Base-by-base conservation (phyloP, 495 filamentous ascomycete genomes). In the Mycothermus thermophilus region DNA sequence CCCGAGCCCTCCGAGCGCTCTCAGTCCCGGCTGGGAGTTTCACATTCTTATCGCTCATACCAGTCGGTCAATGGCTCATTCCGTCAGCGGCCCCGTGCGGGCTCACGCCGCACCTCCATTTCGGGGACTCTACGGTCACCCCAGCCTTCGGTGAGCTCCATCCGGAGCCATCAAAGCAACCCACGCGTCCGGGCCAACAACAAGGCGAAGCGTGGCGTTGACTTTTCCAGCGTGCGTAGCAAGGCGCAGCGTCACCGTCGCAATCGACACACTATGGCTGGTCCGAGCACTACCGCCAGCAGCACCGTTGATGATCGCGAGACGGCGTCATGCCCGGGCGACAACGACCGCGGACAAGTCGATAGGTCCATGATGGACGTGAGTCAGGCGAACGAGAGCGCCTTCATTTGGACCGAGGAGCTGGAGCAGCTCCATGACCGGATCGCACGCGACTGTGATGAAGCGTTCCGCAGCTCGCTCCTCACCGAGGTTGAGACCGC, bases 401-500 rank as follows among this genome's bases (percentile, higher is more conserved):
- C 37, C n/a, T 15, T 47, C 9, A 31, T 51, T 8, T 65, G 60
- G 63, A 63, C 55, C 13, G 64, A 72, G 11, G 67, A 72, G 40
- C 51, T 74, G 18, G 54, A 62, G 16, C 54, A 66, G n/a, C 55
- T 70, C 7, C 63, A 57, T 26, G 50, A 44, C 38, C 62, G 52
- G 22, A 61, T 72, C 24, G 66, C 66, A 15, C 60, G 61, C 38
- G 60, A 69, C 32, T 69, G 63, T 27, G 69, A 72, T 41, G 83
- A 85, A 43, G 85, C 85, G 1, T 95, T 94, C 57, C 84, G 83
- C 43, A 71, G 75, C 16, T 75, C 72, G 22, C 76, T 77, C 0
- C 48, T 79, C 0, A 72, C 40, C 5, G 63, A 39, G 13, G 40
- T 57, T 1, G 41, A 37, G 27, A 35, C 42, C 0, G 40, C 32